Evolutionary conservation across 805 yeast species (phyloP), one percentile per base, ranked within the genome.

Genomic region (Wickerhamomyces queroliae): DNA sequence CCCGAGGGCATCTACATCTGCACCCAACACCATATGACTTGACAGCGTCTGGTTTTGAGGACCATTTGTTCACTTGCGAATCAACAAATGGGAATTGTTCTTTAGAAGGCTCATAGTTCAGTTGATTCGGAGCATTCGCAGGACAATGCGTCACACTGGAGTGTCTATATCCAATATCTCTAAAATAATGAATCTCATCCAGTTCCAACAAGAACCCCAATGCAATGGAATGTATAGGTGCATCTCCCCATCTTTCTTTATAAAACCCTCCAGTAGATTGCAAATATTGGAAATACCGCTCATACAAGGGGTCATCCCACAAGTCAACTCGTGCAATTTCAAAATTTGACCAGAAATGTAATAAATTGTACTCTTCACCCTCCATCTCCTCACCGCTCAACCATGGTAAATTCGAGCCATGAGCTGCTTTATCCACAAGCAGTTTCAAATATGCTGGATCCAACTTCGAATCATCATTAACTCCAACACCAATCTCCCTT

Each of bases 191-290:
- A 9, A 91, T 66, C 41, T 90, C 86, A 2, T 74, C 65, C 3
- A 80, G 59, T 42, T 83, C 70, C 31, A 90, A 64, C 51, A 84
- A 68, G 73, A 93, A 69, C 0, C 88, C 91, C 5, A 84, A 76
- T 0, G 95, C 98, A 18, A 93, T 61, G 0, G 96, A 82, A 58
- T 89, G 97, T 5, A 91, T 80, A 0, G 97, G 96, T 0, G 97
- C 96, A 68, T 91, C 98, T 2, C 98, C 98, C 98, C 98, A 91
- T 53, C 99, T 67, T 59, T 93, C 96, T 39, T 74, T 72, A 71
- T 80, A 89, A 55, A 91, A 90, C 0, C 98, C 97, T 10, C 90
- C 87, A 4, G 78, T 64, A 7, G 60, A 36, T 40, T 93, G 97
- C 36, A 91, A 61, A 49, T 67, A 74, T 29, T 78, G 63, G 58